These are phyloP conservation scores for Porogramme epimiltina DNA, from an alignment of 1,284 basidiomycete species.

Conservation along the genomic window DNA sequence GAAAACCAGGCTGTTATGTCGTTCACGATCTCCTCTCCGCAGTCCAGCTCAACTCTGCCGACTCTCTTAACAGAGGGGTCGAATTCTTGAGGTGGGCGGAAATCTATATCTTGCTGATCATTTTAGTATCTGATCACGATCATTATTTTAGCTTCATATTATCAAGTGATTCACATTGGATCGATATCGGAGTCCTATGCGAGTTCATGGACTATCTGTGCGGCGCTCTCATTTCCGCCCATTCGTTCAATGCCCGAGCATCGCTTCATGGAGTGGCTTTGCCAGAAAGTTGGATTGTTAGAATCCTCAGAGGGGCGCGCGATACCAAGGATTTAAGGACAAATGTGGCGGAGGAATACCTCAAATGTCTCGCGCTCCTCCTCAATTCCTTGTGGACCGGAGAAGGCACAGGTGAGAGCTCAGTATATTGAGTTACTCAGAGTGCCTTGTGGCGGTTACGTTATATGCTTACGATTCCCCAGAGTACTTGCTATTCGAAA, in stretches of 20 bases:
- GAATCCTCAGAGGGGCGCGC: not conserved
- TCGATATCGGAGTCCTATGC: conserved; percentile 47
- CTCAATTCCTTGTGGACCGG: no score
- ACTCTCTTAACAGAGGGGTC: conserved; percentile 32
- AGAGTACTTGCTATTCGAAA: no score
- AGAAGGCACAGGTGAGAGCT: no score
- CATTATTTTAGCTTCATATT: not conserved
- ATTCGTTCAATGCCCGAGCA: conserved; percentile 22
- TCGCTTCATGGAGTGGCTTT: conserved; percentile 46
- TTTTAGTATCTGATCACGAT: no score
- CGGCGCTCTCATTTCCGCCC: conserved; percentile 33
- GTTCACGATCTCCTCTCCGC: conserved; percentile 38
- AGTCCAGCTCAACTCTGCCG: conserved; percentile 23
- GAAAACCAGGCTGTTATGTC: conserved; percentile 30
- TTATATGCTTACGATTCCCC: no score
- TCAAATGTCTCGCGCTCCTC: no score
- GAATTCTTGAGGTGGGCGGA: conserved; percentile 24
- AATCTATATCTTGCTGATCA: not conserved
- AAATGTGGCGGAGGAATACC: no score
- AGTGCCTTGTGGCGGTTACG: no score
- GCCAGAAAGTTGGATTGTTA: conserved; percentile 47
- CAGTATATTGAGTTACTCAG: no score
- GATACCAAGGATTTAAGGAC: no score
- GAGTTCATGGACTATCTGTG: conserved; percentile 45
- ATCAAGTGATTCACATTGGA: conserved; percentile 22